phyloP scores from a whole-genome alignment of 2,329 filamentous ascomycete genomes.

The Hysterium pulicare region DNA sequence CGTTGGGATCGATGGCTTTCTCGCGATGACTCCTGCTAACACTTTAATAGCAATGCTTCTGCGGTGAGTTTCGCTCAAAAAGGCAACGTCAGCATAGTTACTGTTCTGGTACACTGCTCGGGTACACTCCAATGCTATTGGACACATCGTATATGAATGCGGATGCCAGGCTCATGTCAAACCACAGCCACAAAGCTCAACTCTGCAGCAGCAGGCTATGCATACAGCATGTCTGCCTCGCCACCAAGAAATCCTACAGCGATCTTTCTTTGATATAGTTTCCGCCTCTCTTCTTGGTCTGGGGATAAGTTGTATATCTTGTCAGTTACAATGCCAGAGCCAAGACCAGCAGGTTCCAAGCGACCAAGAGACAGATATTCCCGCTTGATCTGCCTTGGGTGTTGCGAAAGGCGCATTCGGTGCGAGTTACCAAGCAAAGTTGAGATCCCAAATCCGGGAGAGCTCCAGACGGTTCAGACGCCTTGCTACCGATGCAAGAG shows the following conservation, averaged over 20 bases:
- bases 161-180: no score
- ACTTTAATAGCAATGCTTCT: no score
- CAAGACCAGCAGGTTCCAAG: constrained; percentile 7
- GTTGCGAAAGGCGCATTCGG: constrained; percentile 16
- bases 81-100: no score
- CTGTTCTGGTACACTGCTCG: no score
- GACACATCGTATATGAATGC: no score
- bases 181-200: constrained; percentile 5
- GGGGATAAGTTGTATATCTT: constrained; percentile 5
- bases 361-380: constrained; percentile 15
- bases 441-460: constrained; percentile 12
- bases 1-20: no score
- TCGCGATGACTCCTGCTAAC: no score
- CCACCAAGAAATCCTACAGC: constrained; percentile 1
- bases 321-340: constrained; percentile 7
- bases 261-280: constrained; percentile 4
- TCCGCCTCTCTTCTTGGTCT: constrained; percentile 6
- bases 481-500: constrained; percentile 15
- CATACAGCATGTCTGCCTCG: constrained; percentile 7
- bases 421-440: constrained; percentile 15
- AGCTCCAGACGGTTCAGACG: constrained; percentile 14
- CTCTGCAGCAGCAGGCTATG: constrained; percentile 3
- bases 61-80: no score
- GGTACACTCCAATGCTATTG: no score
- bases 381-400: constrained; percentile 17